Base-by-base conservation (phyloP, 345 rosid genomes). In the Alliaria petiolata region DNA sequence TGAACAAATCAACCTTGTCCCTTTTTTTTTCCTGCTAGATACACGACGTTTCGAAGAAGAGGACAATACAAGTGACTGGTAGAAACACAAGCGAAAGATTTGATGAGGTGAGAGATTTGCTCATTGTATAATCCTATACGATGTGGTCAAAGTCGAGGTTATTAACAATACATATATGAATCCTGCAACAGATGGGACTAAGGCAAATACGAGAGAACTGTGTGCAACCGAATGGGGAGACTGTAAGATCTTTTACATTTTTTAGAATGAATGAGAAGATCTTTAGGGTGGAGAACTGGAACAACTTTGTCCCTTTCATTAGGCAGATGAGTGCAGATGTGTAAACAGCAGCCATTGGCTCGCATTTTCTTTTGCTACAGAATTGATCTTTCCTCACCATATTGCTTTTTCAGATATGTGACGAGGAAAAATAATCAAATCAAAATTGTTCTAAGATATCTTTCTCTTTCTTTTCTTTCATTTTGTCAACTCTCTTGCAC, bases 221-320 rank as follows among this genome's bases (percentile, higher is more conserved):
- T 67, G 68, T 75, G 67, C 81, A 81, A 62, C 85, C 91, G 19
- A 80, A 80, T 59, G 85, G 79, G 19, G 87, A 83, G 67, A 80
- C 79, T 56, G 81, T 83, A 83, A 86, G 87, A 72, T 86, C 91
- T n/a, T 83, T 84, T 77, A 81, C 87, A 39, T 84, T 75, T 83
- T 86, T 83, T 81, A 80, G 88, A 81, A 81, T 83, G 87, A 84
- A 67, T 65, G 85, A 79, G 46, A 83, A 78, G 66, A 78, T 86
- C 39, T 86, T 86, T 70, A 74, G 83, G 67, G 84, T 72, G 3
- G 88, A 84, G 80, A 84, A 86, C 76, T 80, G 87, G 91, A 84
- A 84, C 81, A 84, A 84, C 78, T 84, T 85, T 80, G 88, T 86
- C 50, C 88, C 86, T 39, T 86, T 86, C 67, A 78, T 84, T 68